Evolutionary conservation across 2,329 filamentous ascomycete genomes (phyloP).

Genomic region (Aspergillus ruber): DNA sequence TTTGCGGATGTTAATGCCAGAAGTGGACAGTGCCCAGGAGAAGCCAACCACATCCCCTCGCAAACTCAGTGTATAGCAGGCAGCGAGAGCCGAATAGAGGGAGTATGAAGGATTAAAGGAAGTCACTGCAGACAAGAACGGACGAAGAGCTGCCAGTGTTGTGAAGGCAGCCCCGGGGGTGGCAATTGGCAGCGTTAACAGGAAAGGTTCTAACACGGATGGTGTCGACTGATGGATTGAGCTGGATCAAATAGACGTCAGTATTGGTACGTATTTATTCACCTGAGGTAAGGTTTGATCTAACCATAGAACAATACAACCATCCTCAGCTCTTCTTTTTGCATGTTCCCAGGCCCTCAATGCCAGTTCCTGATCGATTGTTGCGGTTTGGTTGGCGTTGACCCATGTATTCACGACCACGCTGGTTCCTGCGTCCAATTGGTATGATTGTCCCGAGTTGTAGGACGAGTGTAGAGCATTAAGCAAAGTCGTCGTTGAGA

Average conservation of each 20-base stretch:
- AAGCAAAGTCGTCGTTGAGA: constrained; percentile 87
- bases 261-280: constrained; percentile 10
- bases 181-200: constrained; percentile 71
- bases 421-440: constrained; percentile 82
- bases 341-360: constrained; percentile 93
- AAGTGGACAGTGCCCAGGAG: constrained; percentile 70
- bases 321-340: constrained; percentile 86
- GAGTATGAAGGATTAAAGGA: constrained; percentile 81
- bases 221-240: constrained; percentile 85
- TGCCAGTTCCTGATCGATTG: constrained; percentile 72
- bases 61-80: constrained; percentile 75
- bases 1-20: constrained; percentile 75
- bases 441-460: constrained; percentile 72
- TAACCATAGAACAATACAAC: constrained; percentile 81
- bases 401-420: constrained; percentile 94
- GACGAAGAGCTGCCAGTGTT: constrained; percentile 72
- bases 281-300: not conserved
- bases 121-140: constrained; percentile 81
- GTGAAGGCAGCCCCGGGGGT: constrained; percentile 70
- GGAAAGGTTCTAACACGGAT: constrained; percentile 73
- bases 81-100: constrained; percentile 71
- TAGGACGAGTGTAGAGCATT: constrained; percentile 90
- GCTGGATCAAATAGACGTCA: constrained; percentile 39
- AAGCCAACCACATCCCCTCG: constrained; percentile 71
- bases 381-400: constrained; percentile 70